Evolutionary conservation across 2,329 filamentous ascomycete species (phyloP), one percentile per base, ranked within the genome.

Genomic region (Botryosphaeria agaves): DNA sequence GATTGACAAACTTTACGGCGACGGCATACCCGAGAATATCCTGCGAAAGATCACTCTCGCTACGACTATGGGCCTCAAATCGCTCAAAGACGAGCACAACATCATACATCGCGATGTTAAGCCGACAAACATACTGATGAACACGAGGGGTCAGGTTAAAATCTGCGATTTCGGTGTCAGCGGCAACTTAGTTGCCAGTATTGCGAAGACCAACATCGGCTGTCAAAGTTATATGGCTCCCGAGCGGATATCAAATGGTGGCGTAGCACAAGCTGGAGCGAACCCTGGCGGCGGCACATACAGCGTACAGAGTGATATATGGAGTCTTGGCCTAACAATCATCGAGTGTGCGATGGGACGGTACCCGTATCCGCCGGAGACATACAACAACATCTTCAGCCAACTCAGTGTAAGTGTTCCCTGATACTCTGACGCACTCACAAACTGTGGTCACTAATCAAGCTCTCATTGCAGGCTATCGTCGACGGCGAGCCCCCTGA

Each of bases 191-290:
- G 89, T 98, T 14, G 87, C 89, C 15, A 93, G 84, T 59, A 95
- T 95, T 45, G 89, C 89, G 30, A 93, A 91, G 57, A 98, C 89
- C 17, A 98, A 98, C 50, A 98, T 98, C 45, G 89, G 89, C 23
- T 98, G 89, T 47, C 89, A 98, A 57, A 94, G 85, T 48, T 98
- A 98, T 58, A 98, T 98, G 89, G 89, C 89, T 0, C 89, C 89
- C 0, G 89, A 98, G 54, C 66, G 89, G 40, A 98, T 98, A 45
- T 83, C 83, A 6, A 83, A 82, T 29, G 84, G 85, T 33, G 78
- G 78, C 14, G 72, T 84, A 45, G 72, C 80, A 34, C 69, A 77
- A 37, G 66, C 72, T 3, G 76, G 76, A 16, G 64, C 74, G 12
- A 70, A 73, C 34, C 68, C 69, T 33, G 64, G 70, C 5, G 77